Evolutionary conservation across 768 basidiomycete genomes (phyloP).

Genomic region (Agrocybe chaxingu): DNA sequence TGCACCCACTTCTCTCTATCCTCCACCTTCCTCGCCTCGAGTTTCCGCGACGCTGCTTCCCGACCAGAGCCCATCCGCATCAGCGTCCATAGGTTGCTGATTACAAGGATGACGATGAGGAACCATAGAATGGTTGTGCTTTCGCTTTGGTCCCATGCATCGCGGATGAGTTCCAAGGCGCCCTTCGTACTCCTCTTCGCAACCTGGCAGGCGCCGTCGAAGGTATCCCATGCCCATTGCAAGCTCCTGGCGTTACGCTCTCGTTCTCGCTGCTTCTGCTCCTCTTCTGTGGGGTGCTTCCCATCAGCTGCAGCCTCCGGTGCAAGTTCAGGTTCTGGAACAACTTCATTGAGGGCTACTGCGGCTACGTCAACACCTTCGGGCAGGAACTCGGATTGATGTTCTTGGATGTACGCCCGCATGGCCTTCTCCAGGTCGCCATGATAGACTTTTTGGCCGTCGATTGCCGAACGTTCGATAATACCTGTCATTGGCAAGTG

Average conservation of each 20-base stretch:
- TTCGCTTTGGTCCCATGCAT: slow-evolving; percentile 78
- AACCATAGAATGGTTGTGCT: slow-evolving; percentile 70
- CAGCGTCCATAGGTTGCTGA: slow-evolving; percentile 75
- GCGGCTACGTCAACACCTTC: slow-evolving; percentile 66
- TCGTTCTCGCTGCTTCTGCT: slow-evolving; percentile 56
- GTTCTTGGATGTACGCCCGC: slow-evolving; percentile 84
- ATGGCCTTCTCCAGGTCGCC: slow-evolving; percentile 79
- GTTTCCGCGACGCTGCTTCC: slow-evolving; percentile 39
- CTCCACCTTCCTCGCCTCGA: slow-evolving; percentile 52
- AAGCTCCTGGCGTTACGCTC: slow-evolving; percentile 70
- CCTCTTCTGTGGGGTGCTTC: slow-evolving; percentile 27
- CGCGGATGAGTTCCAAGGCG: slow-evolving; percentile 73
- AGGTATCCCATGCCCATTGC: slow-evolving; percentile 89
- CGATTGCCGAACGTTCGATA: slow-evolving; percentile 87
- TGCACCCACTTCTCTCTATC: slow-evolving; percentile 77
- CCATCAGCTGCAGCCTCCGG: slow-evolving; percentile 10
- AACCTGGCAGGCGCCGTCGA: slow-evolving; percentile 73
- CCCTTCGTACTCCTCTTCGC: slow-evolving; percentile 66
- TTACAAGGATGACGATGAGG: slow-evolving; percentile 66
- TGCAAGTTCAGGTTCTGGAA: slow-evolving; percentile 9
- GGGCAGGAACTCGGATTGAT: slow-evolving; percentile 86
- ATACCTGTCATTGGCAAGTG: slow-evolving; percentile 55
- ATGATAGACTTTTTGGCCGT: slow-evolving; percentile 90
- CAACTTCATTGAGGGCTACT: slow-evolving; percentile 18
- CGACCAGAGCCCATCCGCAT: slow-evolving; percentile 37